A percentile compares a stretch with the other conserved stretches of the same genome.
These are phyloP conservation scores for Purshia tridentata DNA, from an alignment of 306 rosid genomes.

Conservation along the genomic window DNA sequence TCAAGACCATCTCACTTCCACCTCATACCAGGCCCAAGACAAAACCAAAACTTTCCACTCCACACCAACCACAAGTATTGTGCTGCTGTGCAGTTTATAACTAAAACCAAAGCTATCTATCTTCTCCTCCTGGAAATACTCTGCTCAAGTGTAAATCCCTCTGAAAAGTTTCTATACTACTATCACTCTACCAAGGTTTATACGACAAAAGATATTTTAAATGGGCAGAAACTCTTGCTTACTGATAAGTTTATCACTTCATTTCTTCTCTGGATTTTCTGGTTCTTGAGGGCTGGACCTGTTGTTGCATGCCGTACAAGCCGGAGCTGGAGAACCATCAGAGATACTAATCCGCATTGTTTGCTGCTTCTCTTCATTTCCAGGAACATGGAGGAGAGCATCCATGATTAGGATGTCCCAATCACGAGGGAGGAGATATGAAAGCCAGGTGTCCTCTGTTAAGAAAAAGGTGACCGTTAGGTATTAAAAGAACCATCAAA, in stretches of 20 bases:
- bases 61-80: neutral
- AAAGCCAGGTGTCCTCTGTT: constrained; percentile 74
- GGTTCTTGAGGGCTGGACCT: constrained; percentile 35
- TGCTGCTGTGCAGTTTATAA: neutral
- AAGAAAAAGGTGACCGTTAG: constrained; percentile 10
- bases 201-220: neutral
- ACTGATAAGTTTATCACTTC: constrained; percentile 32
- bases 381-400: constrained; percentile 85
- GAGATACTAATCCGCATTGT: constrained; percentile 63
- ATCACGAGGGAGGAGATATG: constrained; percentile 61
- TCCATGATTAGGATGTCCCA: constrained; percentile 94
- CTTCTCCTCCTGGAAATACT: neutral
- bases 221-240: neutral
- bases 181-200: neutral
- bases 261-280: constrained; percentile 43
- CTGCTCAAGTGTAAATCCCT: neutral
- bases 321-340: constrained; percentile 36
- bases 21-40: neutral
- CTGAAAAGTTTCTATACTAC: neutral
- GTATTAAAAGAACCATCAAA: neutral
- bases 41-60: neutral
- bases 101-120: neutral
- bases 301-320: constrained; percentile 53
- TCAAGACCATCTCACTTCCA: neutral
- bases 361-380: constrained; percentile 61